Percentiles rank a stretch among this genome's conserved stretches.
phyloP scores from a whole-genome alignment of 2,329 filamentous ascomycete species.

The Diaporthe nobilis region DNA sequence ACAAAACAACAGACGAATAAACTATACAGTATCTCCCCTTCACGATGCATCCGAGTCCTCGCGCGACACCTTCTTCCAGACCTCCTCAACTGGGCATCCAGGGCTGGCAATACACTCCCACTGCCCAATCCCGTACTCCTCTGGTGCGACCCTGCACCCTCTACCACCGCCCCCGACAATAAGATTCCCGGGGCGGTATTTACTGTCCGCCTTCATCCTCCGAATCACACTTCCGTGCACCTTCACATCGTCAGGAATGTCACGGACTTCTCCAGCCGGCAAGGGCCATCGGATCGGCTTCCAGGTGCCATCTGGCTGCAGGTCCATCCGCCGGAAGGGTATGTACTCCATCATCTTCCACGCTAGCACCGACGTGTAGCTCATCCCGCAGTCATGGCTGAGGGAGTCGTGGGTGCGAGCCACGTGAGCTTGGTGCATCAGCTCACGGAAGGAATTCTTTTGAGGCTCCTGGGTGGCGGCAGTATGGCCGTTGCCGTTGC shows the following conservation, averaged over 20 bases:
- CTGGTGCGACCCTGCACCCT: constrained; percentile 73
- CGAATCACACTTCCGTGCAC: constrained; percentile 83
- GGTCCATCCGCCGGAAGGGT: constrained; percentile 85
- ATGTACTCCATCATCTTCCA: constrained; percentile 89
- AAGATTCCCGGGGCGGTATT: constrained; percentile 83
- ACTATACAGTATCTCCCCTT: not conserved
- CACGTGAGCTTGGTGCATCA: constrained; percentile 70
- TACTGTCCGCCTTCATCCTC: constrained; percentile 74
- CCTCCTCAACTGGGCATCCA: constrained; percentile 78
- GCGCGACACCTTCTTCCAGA: constrained; percentile 64
- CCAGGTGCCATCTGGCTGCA: constrained; percentile 81
- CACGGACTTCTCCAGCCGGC: constrained; percentile 82
- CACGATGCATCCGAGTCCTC: constrained; percentile 45
- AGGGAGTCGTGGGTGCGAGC: constrained; percentile 79
- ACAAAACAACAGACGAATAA: not conserved
- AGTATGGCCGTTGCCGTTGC: constrained; percentile 4
- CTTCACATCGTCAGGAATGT: constrained; percentile 78
- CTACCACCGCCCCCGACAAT: constrained; percentile 85
- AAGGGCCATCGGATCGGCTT: constrained; percentile 85
- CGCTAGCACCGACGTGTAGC: constrained; percentile 67
- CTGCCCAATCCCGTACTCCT: constrained; percentile 76
- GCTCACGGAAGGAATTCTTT: constrained; percentile 64
- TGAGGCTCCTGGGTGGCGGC: constrained; percentile 43
- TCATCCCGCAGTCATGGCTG: constrained; percentile 72
- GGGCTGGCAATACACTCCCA: constrained; percentile 77